Conservation (phyloP, 2,329 filamentous ascomycete genomes). For the Sporothrix euskadiensis region DNA sequence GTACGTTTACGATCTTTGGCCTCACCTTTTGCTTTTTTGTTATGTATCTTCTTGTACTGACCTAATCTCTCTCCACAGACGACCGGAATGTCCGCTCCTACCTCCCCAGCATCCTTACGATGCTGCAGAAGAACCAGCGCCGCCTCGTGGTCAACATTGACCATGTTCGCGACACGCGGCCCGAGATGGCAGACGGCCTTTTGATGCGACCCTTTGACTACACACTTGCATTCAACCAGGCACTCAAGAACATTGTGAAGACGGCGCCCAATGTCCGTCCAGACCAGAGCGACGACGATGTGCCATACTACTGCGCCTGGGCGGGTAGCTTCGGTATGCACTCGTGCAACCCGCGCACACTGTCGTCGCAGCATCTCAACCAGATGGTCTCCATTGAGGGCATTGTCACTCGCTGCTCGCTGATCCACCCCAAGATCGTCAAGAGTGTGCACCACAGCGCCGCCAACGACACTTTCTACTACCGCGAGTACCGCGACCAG, state of each 20-base stretch:
- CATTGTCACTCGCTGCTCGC: slow-evolving; percentile 92
- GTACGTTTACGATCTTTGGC: slow-evolving; percentile 47
- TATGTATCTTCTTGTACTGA: slow-evolving; percentile 33
- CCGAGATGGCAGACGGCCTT: slow-evolving; percentile 75
- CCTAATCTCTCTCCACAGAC: slow-evolving; percentile 40
- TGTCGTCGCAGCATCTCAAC: slow-evolving; percentile 87
- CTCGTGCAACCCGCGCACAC: slow-evolving; percentile 88
- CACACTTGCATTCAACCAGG: slow-evolving; percentile 82
- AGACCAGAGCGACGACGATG: slow-evolving; percentile 74
- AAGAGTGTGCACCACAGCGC: slow-evolving; percentile 98
- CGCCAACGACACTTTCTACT: slow-evolving; percentile 79
- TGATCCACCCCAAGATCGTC: slow-evolving; percentile 95
- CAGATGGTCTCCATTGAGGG: slow-evolving; percentile 97
- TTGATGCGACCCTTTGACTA: slow-evolving; percentile 87
- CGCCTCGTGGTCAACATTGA: slow-evolving; percentile 76
- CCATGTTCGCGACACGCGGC: slow-evolving; percentile 84
- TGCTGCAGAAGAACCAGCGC: slow-evolving; percentile 68
- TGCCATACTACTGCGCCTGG: slow-evolving; percentile 95
- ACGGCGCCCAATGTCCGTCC: slow-evolving; percentile 74
- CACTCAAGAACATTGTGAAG: slow-evolving; percentile 83
- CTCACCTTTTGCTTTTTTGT: slow-evolving; percentile 25
- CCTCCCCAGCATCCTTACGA: slow-evolving; percentile 80
- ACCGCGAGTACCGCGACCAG: slow-evolving; percentile 89
- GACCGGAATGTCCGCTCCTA: slow-evolving; percentile 68
- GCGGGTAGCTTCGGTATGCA: slow-evolving; percentile 94